Conservation (phyloP, 1,284 basidiomycete genomes). For the Afroboletus lepidellus region DNA sequence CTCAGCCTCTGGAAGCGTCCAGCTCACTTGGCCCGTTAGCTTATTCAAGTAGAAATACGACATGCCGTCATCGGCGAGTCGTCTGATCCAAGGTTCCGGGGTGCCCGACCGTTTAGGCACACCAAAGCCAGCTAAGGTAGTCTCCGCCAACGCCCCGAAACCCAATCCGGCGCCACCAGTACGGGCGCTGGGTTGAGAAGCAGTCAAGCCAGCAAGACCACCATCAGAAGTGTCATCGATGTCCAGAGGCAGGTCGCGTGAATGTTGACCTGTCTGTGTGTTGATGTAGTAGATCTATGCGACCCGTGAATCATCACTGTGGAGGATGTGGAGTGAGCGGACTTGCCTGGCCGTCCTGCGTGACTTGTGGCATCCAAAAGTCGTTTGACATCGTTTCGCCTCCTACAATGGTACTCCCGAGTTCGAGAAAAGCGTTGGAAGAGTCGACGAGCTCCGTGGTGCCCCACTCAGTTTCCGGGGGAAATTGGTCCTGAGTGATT, state of each 20-base stretch:
- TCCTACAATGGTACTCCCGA: conserved; percentile 12
- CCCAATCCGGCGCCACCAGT: conserved; percentile 53
- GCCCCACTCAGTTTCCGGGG: conserved; percentile 29
- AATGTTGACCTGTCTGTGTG: conserved; percentile 83
- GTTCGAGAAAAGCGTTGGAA: conserved; percentile 27
- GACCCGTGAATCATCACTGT: conserved; percentile 1
- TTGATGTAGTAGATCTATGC: conserved; percentile 90
- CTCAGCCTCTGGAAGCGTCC: conserved; percentile 57
- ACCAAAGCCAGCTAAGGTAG: conserved; percentile 53
- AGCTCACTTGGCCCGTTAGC: conserved; percentile 63
- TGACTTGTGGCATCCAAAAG: conserved; percentile 79
- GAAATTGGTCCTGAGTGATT: conserved; percentile 18
- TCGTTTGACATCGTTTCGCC: conserved; percentile 54
- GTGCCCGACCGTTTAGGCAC: conserved; percentile 55
- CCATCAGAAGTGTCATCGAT: conserved; percentile 59
- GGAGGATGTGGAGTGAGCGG: conserved; percentile 2
- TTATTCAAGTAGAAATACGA: conserved; percentile 81
- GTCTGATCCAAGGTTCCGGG: conserved; percentile 78
- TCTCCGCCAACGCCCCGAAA: conserved; percentile 34
- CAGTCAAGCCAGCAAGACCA: conserved; percentile 55
- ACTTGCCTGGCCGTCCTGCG: conserved; percentile 69
- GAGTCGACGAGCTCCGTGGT: conserved; percentile 15
- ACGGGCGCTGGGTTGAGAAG: conserved; percentile 55
- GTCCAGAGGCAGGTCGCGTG: conserved; percentile 81
- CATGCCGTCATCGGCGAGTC: conserved; percentile 81